Base-by-base conservation (phyloP, 83 land plant species). In the Picea engelmannii region DNA sequence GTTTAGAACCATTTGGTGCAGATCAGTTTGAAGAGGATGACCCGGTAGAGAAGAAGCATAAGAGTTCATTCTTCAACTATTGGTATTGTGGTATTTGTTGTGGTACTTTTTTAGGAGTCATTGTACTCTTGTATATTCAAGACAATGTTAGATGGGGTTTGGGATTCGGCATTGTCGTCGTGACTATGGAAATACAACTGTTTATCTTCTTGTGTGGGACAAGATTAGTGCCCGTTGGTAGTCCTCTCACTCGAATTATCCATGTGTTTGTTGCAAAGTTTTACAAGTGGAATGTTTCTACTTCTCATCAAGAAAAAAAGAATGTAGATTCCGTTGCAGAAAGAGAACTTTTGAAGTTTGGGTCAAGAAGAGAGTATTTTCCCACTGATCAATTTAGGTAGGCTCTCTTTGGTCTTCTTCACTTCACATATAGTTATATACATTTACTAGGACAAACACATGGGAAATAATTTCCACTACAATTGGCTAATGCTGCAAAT, bases 131-230 rank as follows among this genome's bases (percentile, higher is more conserved):
- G 24, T 83, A 79, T 23, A 68, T 83, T n/a, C 81, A 79, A 40
- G 85, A 83, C 42, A 83, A 83, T 58, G 55, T 83, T 16, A 81
- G 93, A 79, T 94, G 96, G 96, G 91, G 79, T 24, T 75, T 89
- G 60, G 97, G 96, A 10, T 93, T 79, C 70, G 76, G 63, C 44
- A 79, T 83, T 66, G 65, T 77, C 25, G 59, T 55, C 31, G 7
- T 68, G 49, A 47, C 77, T 38, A 83, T 83, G 85, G 82, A n/a
- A 16, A 23, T 60, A 1, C 65, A 77, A 47, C 42, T 83, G 8
- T 6, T 47, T 47, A 4, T 79, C 10, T 83, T 83, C 77, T 47
- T 83, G 52, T 21, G 62, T 25, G 85, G 85, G 58, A 83, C 76
- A 25, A 55, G 55, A n/a, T 81, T 84, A 27, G 68, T 73, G 24